A percentile compares a stretch with the other conserved stretches of the same genome.
Conservation (phyloP, 805 yeast species). For the Barnettozyma sucrosica region DNA sequence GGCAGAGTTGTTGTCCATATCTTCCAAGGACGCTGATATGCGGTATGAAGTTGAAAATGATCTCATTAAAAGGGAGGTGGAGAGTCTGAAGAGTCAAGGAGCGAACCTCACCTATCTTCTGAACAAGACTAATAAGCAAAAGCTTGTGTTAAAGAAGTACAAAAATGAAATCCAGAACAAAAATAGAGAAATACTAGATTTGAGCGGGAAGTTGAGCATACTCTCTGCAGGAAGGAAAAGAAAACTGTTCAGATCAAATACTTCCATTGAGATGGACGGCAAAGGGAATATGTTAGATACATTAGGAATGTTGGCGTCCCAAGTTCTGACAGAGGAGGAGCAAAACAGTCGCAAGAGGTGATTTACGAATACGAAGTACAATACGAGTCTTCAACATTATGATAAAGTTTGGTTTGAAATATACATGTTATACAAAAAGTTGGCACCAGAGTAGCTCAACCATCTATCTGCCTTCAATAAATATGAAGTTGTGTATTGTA, state of each 20-base stretch:
- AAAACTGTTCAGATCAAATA: conserved; percentile 9
- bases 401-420: background rate
- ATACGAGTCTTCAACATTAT: background rate
- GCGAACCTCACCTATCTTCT: conserved; percentile 31
- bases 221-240: conserved; percentile 10
- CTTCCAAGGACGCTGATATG: conserved; percentile 38
- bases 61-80: conserved; percentile 41
- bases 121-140: conserved; percentile 35
- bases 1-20: conserved; percentile 37
- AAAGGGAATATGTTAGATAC: conserved; percentile 36
- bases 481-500: background rate
- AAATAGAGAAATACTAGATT: conserved; percentile 38
- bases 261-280: conserved; percentile 6
- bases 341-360: conserved; percentile 1
- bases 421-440: background rate
- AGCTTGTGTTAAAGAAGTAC: conserved; percentile 39
- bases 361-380: background rate
- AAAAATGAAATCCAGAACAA: conserved; percentile 37
- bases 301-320: conserved; percentile 49
- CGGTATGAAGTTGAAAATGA: conserved; percentile 42
- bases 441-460: background rate
- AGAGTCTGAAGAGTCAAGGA: conserved; percentile 31
- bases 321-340: conserved; percentile 38
- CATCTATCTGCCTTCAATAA: background rate
- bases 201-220: conserved; percentile 23